A percentile compares a stretch with the other conserved stretches of the same genome.
Evolutionary conservation across 2,329 filamentous ascomycete genomes (phyloP).

Genomic region (Acrodontium crateriforme): DNA sequence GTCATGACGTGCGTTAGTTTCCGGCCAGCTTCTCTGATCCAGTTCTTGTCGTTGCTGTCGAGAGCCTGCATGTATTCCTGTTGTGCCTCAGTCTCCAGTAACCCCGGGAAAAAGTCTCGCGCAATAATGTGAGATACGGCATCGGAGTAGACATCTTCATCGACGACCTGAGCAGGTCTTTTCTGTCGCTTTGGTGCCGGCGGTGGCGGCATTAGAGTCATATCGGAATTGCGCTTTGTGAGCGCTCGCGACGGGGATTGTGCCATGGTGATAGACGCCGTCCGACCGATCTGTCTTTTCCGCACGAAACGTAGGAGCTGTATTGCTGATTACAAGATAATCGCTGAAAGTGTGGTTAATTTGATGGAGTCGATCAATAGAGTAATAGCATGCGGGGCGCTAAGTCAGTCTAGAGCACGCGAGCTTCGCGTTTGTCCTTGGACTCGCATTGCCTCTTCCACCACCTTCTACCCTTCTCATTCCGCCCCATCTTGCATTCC

Average conservation of each 20-base stretch:
- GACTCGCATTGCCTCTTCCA: too few relatives aligned
- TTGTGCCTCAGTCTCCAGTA: slow-evolving; percentile 73
- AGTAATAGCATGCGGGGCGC: too few relatives aligned
- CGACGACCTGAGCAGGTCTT: slow-evolving; percentile 71
- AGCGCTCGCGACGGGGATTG: slow-evolving; percentile 41
- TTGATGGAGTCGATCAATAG: too few relatives aligned
- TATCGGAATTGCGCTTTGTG: slow-evolving; percentile 50
- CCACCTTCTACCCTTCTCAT: too few relatives aligned
- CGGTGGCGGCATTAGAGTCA: slow-evolving; percentile 81
- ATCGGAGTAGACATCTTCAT: slow-evolving; percentile 87
- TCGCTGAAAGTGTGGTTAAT: too few relatives aligned
- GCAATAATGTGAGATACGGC: slow-evolving; percentile 88
- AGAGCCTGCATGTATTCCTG: slow-evolving; percentile 86
- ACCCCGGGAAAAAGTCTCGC: slow-evolving; percentile 88
- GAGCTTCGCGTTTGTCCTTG: too few relatives aligned
- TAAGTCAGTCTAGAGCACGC: too few relatives aligned
- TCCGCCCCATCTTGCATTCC: too few relatives aligned
- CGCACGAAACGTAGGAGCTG: too few relatives aligned
- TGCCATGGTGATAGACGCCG: slow-evolving; percentile 6
- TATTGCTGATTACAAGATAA: too few relatives aligned
- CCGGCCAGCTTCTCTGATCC: slow-evolving; percentile 71
- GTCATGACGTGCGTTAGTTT: slow-evolving; percentile 60
- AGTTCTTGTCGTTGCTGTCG: slow-evolving; percentile 68
- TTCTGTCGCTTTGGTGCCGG: slow-evolving; percentile 80
- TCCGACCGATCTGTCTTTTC: too few relatives aligned